Evolutionary conservation across 768 basidiomycete species (phyloP).

Genomic region (Auricularia heimuer): DNA sequence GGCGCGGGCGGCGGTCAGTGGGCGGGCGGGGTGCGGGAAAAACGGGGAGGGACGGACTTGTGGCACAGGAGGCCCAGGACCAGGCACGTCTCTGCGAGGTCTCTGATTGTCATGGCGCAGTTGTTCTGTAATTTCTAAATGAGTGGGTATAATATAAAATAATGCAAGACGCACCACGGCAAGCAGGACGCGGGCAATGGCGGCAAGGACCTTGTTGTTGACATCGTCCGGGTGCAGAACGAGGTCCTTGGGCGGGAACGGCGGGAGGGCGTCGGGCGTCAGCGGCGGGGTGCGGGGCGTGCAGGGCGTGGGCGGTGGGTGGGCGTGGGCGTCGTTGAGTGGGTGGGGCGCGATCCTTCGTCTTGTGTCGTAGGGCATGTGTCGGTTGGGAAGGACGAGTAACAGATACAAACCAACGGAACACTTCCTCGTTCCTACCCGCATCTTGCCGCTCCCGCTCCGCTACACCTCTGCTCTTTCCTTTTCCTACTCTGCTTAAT

Average conservation of each 20-base stretch:
- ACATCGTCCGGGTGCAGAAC: constrained; percentile 69
- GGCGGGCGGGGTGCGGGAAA: neutral
- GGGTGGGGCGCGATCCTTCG: neutral
- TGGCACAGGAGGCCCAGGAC: constrained; percentile 60
- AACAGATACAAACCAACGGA: neutral
- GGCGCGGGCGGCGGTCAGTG: constrained; percentile 8
- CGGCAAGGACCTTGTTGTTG: constrained; percentile 58
- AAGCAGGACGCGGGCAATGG: constrained; percentile 62
- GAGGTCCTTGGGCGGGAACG: constrained; percentile 54
- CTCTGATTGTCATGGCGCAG: constrained; percentile 79
- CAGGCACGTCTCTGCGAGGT: constrained; percentile 64
- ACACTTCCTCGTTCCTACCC: neutral
- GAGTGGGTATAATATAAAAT: too few species aligned
- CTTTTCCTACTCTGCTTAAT: neutral
- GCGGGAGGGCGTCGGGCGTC: neutral
- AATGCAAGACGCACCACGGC: constrained; percentile 47
- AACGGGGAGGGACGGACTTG: constrained; percentile 45
- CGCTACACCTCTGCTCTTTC: neutral
- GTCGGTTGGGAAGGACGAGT: neutral
- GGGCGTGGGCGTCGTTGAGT: neutral
- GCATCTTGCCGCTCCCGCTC: neutral
- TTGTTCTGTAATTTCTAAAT: constrained; percentile 41
- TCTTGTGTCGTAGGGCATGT: neutral
- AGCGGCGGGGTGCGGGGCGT: neutral
- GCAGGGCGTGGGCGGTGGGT: neutral